Conservation (phyloP, 495 filamentous ascomycete species). For the Viridothelium virens region DNA sequence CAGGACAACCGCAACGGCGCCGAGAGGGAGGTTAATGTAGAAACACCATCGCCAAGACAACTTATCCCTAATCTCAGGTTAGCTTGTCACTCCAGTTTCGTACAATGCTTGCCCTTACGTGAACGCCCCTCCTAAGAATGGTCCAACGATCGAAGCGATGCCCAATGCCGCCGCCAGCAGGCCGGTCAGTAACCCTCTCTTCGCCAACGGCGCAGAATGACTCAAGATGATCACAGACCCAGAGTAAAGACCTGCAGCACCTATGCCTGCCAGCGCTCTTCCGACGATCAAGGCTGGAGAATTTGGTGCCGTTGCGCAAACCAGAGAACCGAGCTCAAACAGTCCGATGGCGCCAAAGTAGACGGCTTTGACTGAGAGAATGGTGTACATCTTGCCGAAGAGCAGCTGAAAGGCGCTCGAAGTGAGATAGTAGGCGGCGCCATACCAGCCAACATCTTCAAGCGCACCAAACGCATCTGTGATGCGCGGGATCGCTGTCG, state of each 20-base stretch:
- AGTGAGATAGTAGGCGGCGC: conserved; percentile 62
- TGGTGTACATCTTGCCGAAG: conserved; percentile 37
- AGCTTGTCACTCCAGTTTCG: conserved; percentile 36
- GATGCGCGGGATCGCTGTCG: conserved; percentile 12
- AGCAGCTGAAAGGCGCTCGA: conserved; percentile 45
- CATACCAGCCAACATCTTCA: conserved; percentile 35
- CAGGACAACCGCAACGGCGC: conserved; percentile 55
- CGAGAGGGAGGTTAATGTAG: conserved; percentile 61
- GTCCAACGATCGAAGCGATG: conserved; percentile 50
- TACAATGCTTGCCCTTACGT: conserved; percentile 25
- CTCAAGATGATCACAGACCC: conserved; percentile 75
- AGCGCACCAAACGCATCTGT: conserved; percentile 4
- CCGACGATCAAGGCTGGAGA: conserved; percentile 73
- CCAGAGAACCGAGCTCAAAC: conserved; percentile 76
- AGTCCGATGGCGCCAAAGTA: conserved; percentile 66
- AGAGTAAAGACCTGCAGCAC: conserved; percentile 73
- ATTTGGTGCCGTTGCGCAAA: conserved; percentile 72
- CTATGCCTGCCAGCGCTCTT: conserved; percentile 78
- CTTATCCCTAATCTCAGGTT: conserved; percentile 49
- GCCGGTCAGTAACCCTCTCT: conserved; percentile 66
- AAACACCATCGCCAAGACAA: conserved; percentile 79
- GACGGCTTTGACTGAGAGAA: conserved; percentile 42
- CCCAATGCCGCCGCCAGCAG: conserved; percentile 74
- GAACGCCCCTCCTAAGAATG: conserved; percentile 34
- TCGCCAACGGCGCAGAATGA: conserved; percentile 62